Base-by-base conservation (phyloP, 2,329 filamentous ascomycete genomes). In the Hypoxylon sp. region DNA sequence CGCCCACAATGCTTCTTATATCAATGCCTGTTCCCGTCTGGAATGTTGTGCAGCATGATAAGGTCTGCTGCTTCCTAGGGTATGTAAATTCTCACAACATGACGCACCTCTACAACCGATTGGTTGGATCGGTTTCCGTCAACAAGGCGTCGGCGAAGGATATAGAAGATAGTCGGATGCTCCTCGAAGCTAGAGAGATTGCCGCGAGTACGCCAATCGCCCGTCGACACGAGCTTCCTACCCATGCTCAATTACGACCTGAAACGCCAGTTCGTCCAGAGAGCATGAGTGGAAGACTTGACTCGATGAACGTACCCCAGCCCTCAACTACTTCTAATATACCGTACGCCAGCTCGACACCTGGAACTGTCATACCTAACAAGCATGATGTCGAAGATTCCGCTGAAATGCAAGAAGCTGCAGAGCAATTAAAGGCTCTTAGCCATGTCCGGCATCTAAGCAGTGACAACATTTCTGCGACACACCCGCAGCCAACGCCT, bases 371-470 rank as follows among this genome's bases (percentile, higher is more conserved):
- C 48, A 72, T 77, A 13, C 78, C 79, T 1, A 76, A 78, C 32
- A 84, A 85, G 63, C 79, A 85, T 29, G 83, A 87, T 35, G 85
- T 83, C 3, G 88, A 90, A 73, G 88, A 90, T 62, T 89, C 88
- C n/a, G 88, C 86, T 7, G 89, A 91, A 78, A 90, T 91, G 87
- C 87, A 91, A 72, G 88, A 90, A 76, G 89, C 89, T 19, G 89
- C 89, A 3, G 88, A 91, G 74, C 88, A 91, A 76, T 82, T 91
- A 5, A 90, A 91, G 73, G 88, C 88, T 1, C 77, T 91, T 46
- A 90, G 89, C 71, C 88, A 91, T 73, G 85, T 90, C 58, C 84
- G 88, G 2, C 87, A 87, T 66, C 75, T 83, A 17, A 86, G 85
- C 67, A 85, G 85, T 62, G 85, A 87, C 29, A 67, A 71, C 15